These are phyloP conservation scores for Cucurbita pepo DNA, from an alignment of 306 rosid species.

Conservation along the genomic window DNA sequence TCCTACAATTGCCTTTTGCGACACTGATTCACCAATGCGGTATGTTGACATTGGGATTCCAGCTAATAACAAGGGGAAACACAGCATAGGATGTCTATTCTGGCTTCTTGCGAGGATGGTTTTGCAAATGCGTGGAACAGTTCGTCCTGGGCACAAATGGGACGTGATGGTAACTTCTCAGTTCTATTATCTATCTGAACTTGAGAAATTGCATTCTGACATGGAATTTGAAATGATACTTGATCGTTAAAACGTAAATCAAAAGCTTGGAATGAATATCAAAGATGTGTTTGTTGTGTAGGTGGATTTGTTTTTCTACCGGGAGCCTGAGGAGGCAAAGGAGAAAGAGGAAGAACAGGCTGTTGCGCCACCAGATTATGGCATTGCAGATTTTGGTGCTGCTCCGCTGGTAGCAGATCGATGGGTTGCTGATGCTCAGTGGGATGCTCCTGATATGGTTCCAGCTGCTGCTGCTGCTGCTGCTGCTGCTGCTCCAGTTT, in stretches of 20 bases:
- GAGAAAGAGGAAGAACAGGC: conserved; percentile 48
- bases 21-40: conserved; percentile 74
- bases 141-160: conserved; percentile 61
- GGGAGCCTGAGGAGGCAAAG: conserved; percentile 79
- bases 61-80: conserved; percentile 84
- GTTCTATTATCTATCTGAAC: background rate
- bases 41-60: conserved; percentile 91
- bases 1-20: conserved; percentile 83
- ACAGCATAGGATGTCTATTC: conserved; percentile 70
- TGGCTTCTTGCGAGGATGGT: conserved; percentile 91
- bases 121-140: conserved; percentile 64
- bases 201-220: background rate
- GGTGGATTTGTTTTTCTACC: conserved; percentile 76
- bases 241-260: background rate
- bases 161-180: conserved; percentile 56
- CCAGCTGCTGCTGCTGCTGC: background rate
- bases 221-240: background rate
- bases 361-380: conserved; percentile 27
- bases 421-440: conserved; percentile 23
- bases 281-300: conserved; percentile 7
- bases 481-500: conserved; percentile 2
- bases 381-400: conserved; percentile 29
- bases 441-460: conserved; percentile 11
- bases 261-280: no score
- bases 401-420: conserved; percentile 14